Base-by-base conservation (phyloP, 2,329 filamentous ascomycete species). In the Xylariaceae sp. region DNA sequence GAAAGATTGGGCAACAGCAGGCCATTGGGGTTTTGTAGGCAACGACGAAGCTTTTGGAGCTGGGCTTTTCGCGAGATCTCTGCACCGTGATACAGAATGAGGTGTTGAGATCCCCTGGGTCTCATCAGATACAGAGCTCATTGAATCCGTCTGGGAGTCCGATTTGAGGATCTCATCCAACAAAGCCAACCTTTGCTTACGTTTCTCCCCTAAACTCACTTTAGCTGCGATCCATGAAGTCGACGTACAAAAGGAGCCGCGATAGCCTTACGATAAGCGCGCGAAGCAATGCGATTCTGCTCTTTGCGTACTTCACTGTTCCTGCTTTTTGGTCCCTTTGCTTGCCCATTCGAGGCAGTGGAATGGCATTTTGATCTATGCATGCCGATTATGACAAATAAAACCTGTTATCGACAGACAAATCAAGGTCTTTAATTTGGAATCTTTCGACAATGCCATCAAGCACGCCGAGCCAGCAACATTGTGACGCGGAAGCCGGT, bases 151-250 rank as follows among this genome's bases (percentile, higher is more conserved):
- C 22, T 55, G 52, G 31, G 42, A 52, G 38, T 60, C 57, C 30
- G 51, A 43, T 40, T 62, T 61, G 6, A 69, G 50, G 16, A 70
- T 52, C 29, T 66, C 59, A 37, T 67, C 59, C 18, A 70, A 50
- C 2, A 69, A 51, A 9, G 64, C 66, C 28, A 70, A 55, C 48
- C 65, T 70, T 50, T 69, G 65, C 48, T 66, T 69, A 32, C 66
- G 59, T 48, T 68, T 69, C 48, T 68, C 65, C 30, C 67, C 67
- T 71, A 30, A 15, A 17, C 12, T 37, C 37, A 36, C 33, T 43
- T 55, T 42, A 57, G 51, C 44, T 38, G 39, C 31, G 31, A 19
- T 34, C 19, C 16, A 7, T 13, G 30, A 17, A 32, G 30, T n/a
- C 19, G 29, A 11, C 30, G 18, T 19, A 38, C 17, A 11, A n/a